Evolutionary conservation across 2,329 filamentous ascomycete genomes (phyloP), one percentile per base, ranked within the genome.

Genomic region (Coniochaeta hoffmannii): DNA sequence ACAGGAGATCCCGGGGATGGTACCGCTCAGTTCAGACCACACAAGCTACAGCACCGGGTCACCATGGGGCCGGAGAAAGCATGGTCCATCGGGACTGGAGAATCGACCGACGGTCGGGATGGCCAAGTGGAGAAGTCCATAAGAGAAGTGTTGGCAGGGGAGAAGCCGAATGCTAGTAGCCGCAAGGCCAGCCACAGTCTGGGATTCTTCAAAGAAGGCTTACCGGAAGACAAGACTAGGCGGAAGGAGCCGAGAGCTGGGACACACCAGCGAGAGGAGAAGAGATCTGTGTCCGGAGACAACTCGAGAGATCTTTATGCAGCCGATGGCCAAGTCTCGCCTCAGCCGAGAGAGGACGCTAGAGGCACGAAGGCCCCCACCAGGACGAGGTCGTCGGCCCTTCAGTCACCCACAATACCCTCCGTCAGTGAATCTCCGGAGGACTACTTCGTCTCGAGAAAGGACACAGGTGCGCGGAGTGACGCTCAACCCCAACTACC

Each of bases 171-270:
- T 62, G 79, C 80, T 49, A 80, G 84, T 54, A 89, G 83, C 63
- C 80, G 84, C 61, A 87, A 87, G 68, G 80, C 84, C 36, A 87
- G 83, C 62, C 83, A 87, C 66, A 85, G 82, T 60, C 71, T 87
- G 56, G 76, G 84, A 1, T 84, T 87, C 63, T 87, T 87, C 73
- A 84, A 82, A 58, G 83, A 87, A 66, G 83, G 82, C 32, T 69
- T 86, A 17, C 81, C 82, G 3, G 79, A 84, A 54, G 81, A 86
- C 46, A 80, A 79, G 63, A 65, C 69, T 41, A 80, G 78, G 61
- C 79, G 76, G 61, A 79, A 74, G 60, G 83, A 83, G 11, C 66
- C 67, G 11, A 72, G 68, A 17, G 57, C 63, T 11, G 58, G 62
- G 4, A 58, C 62, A 0, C 60, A 64, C 24, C 51, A 63, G 10